Conservation (phyloP, 805 yeast genomes). For the Saccharomycopsis sp. region DNA sequence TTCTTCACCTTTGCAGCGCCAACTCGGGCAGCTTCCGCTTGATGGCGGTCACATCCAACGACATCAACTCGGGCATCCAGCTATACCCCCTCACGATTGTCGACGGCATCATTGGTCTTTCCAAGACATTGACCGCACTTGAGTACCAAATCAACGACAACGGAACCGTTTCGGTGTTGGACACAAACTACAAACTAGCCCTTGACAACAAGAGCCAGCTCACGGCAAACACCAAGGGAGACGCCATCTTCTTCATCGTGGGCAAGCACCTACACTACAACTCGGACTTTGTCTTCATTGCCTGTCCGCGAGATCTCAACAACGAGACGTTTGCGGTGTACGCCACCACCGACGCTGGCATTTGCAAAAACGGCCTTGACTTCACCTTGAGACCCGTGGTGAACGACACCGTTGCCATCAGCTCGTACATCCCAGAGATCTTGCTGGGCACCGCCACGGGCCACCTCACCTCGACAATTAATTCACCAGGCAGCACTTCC, state of each 20-base stretch:
- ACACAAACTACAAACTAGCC: constrained; percentile 22
- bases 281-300: constrained; percentile 16
- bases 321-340: constrained; percentile 13
- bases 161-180: constrained; percentile 24
- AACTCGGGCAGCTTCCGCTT: constrained; percentile 18
- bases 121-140: constrained; percentile 20
- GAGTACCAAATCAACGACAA: constrained; percentile 23
- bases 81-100: constrained; percentile 20
- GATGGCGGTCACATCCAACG: constrained; percentile 19
- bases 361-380: constrained; percentile 5
- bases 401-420: constrained; percentile 4
- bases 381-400: constrained; percentile 12
- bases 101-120: constrained; percentile 21
- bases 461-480: neutral
- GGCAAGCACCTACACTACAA: constrained; percentile 19
- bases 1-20: no score
- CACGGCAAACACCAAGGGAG: constrained; percentile 11
- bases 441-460: constrained; percentile 1
- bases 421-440: constrained; percentile 9
- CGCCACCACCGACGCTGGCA: constrained; percentile 5
- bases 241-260: constrained; percentile 16
- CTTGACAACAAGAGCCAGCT: constrained; percentile 6
- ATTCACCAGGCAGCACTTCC: neutral
- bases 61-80: constrained; percentile 14
- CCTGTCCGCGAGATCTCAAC: constrained; percentile 12